Conservation (phyloP, 495 filamentous ascomycete species). For the Xylaria acuta region DNA sequence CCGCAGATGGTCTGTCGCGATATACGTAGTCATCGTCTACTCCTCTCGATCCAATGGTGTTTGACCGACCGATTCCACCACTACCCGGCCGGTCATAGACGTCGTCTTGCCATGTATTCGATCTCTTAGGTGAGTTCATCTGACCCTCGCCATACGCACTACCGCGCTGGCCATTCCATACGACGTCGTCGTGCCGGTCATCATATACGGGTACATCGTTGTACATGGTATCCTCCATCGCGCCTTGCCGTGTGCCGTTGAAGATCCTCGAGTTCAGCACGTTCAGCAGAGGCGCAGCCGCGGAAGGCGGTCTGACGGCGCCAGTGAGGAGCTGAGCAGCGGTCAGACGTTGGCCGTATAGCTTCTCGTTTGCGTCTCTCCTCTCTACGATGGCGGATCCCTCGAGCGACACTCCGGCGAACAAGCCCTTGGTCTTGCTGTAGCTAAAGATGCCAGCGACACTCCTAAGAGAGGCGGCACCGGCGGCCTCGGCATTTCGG, state of each 20-base stretch:
- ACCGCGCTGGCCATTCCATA: slow-evolving; percentile 87
- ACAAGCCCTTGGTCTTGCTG: slow-evolving; percentile 95
- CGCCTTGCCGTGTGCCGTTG: slow-evolving; percentile 61
- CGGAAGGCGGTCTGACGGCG: slow-evolving; percentile 75
- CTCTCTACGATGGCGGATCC: slow-evolving; percentile 90
- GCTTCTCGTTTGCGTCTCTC: slow-evolving; percentile 94
- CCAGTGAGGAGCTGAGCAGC: slow-evolving; percentile 85
- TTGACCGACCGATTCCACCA: slow-evolving; percentile 57
- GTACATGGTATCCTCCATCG: slow-evolving; percentile 73
- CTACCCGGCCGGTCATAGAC: slow-evolving; percentile 73
- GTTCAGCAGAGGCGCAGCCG: slow-evolving; percentile 81
- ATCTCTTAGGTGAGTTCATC: slow-evolving; percentile 70
- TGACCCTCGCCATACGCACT: slow-evolving; percentile 78
- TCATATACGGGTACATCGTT: slow-evolving; percentile 96
- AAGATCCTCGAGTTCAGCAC: slow-evolving; percentile 87
- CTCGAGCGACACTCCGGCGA: slow-evolving; percentile 93
- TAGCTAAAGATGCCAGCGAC: slow-evolving; percentile 95
- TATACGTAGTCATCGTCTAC: slow-evolving; percentile 63
- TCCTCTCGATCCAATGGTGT: slow-evolving; percentile 44
- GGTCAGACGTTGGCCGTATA: slow-evolving; percentile 83
- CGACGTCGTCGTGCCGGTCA: slow-evolving; percentile 82
- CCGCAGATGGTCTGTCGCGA: slow-evolving; percentile 58
- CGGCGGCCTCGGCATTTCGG: slow-evolving; percentile 94
- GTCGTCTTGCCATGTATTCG: slow-evolving; percentile 89
- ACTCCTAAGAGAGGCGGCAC: slow-evolving; percentile 87